These are phyloP conservation scores for Geotrichum phurueaensis DNA, from an alignment of 1,139 yeast genomes.

Conservation along the genomic window DNA sequence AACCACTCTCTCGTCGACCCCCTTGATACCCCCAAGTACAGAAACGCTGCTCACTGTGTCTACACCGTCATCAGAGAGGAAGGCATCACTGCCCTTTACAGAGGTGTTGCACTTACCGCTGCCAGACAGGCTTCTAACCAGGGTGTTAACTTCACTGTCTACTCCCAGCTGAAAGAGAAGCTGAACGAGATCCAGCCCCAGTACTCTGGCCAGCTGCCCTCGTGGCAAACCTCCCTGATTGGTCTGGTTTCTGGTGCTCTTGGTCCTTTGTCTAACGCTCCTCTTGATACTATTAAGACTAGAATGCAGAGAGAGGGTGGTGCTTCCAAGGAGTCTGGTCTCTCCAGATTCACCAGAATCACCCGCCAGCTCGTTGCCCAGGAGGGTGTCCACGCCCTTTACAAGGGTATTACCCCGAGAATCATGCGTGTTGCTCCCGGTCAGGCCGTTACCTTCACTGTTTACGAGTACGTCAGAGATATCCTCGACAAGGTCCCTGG, in stretches of 20 bases:
- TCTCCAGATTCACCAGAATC: slow-evolving; percentile 72
- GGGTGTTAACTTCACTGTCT: slow-evolving; percentile 96
- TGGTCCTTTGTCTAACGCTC: slow-evolving; percentile 97
- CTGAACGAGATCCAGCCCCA: slow-evolving; percentile 59
- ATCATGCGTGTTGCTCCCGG: slow-evolving; percentile 99
- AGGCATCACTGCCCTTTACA: slow-evolving; percentile 83
- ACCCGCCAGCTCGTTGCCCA: slow-evolving; percentile 77
- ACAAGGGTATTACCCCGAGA: slow-evolving; percentile 97
- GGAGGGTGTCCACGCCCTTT: slow-evolving; percentile 82
- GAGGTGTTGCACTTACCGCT: slow-evolving; percentile 94
- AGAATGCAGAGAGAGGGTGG: slow-evolving; percentile 90
- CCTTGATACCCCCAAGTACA: slow-evolving; percentile 71
- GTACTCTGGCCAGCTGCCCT: slow-evolving; percentile 56
- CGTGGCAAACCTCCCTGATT: slow-evolving; percentile 89
- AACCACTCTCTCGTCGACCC: slow-evolving; percentile 86
- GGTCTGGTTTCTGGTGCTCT: slow-evolving; percentile 94
- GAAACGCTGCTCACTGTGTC: slow-evolving; percentile 89
- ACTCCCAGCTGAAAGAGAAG: slow-evolving; percentile 72
- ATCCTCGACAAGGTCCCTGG: slow-evolving; percentile 50
- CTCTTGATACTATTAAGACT: slow-evolving; percentile 94
- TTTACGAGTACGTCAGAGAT: slow-evolving; percentile 81
- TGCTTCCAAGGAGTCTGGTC: slow-evolving; percentile 59
- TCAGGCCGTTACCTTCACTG: slow-evolving; percentile 96
- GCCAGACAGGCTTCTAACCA: slow-evolving; percentile 98
- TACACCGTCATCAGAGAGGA: slow-evolving; percentile 82